Evolutionary conservation across 106 monocot genomes (phyloP).

Genomic region (Hemerocallis citrina): DNA sequence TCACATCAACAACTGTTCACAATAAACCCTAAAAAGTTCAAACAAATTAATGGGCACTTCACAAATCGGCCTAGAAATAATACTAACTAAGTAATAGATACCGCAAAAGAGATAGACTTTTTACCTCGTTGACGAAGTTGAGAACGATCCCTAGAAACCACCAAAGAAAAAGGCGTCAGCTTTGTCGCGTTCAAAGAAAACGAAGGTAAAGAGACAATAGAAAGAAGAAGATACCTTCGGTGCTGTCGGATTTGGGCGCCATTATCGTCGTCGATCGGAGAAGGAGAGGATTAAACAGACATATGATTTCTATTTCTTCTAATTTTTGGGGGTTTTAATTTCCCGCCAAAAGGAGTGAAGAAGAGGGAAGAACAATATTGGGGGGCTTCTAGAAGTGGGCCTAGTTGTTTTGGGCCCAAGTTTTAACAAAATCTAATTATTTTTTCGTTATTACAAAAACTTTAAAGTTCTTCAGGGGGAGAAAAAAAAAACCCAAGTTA

Average conservation of each 20-base stretch:
- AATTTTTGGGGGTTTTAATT: too few species aligned
- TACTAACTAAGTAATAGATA: neutral
- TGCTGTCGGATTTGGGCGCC: constrained; percentile 47
- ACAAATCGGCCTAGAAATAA: neutral
- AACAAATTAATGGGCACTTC: neutral
- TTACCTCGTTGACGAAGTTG: constrained; percentile 46
- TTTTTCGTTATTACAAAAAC: too few species aligned
- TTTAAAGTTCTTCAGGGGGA: too few species aligned
- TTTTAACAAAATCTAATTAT: too few species aligned
- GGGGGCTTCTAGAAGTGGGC: too few species aligned
- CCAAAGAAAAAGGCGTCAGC: neutral
- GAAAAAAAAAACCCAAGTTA: too few species aligned
- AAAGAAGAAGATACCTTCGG: constrained; percentile 19
- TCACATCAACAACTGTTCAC: neutral
- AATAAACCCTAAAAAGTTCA: neutral
- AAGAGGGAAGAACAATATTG: too few species aligned
- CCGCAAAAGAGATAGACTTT: neutral
- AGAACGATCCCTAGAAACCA: constrained; percentile 36
- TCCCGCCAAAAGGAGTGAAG: too few species aligned
- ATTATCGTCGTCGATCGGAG: constrained; percentile 7
- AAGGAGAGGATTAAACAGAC: neutral
- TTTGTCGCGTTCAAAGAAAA: neutral
- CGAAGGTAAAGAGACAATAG: neutral
- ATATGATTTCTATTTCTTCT: too few species aligned
- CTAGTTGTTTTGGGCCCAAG: too few species aligned